Evolutionary conservation across 768 basidiomycete genomes (phyloP).

Genomic region (Coprinellus aureogranulatus): DNA sequence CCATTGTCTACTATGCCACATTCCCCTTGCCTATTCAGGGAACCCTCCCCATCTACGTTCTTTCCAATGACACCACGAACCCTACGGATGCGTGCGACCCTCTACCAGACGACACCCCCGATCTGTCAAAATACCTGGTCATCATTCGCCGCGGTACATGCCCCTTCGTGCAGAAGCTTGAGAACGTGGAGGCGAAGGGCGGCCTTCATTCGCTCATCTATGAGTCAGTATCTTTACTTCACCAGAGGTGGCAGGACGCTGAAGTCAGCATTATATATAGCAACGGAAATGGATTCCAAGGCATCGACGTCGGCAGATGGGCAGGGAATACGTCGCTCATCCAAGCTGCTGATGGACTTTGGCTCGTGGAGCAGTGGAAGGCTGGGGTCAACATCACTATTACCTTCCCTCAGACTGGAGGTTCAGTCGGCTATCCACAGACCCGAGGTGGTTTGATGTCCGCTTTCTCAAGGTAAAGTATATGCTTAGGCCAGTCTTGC

Average conservation of each 20-base stretch:
- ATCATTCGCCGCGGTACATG: constrained; percentile 60
- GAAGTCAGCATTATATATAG: too few relatives aligned
- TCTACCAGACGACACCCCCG: constrained; percentile 48
- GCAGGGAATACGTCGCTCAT: constrained; percentile 42
- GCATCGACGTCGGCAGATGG: constrained; percentile 44
- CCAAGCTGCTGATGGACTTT: constrained; percentile 49
- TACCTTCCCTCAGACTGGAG: constrained; percentile 48
- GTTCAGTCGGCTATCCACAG: constrained; percentile 42
- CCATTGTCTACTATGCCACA: constrained; percentile 49
- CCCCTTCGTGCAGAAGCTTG: constrained; percentile 51
- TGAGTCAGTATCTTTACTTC: constrained; percentile 44
- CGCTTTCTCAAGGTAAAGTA: constrained; percentile 38
- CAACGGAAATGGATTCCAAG: constrained; percentile 46
- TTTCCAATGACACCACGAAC: constrained; percentile 51
- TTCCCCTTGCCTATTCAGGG: constrained; percentile 45
- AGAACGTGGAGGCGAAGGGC: constrained; percentile 52
- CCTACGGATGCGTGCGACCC: constrained; percentile 57
- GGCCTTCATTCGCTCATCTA: constrained; percentile 50
- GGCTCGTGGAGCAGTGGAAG: constrained; percentile 51
- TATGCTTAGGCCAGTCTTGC: neutral
- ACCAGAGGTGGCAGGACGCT: too few relatives aligned
- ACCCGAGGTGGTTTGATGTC: constrained; percentile 56
- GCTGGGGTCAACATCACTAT: constrained; percentile 40
- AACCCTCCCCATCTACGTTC: constrained; percentile 52
- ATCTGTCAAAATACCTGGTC: constrained; percentile 51